Evolutionary conservation across 352 stramenopile genomes (phyloP), one percentile per base, ranked within the genome.

Genomic region (Phytophthora colocasiae): DNA sequence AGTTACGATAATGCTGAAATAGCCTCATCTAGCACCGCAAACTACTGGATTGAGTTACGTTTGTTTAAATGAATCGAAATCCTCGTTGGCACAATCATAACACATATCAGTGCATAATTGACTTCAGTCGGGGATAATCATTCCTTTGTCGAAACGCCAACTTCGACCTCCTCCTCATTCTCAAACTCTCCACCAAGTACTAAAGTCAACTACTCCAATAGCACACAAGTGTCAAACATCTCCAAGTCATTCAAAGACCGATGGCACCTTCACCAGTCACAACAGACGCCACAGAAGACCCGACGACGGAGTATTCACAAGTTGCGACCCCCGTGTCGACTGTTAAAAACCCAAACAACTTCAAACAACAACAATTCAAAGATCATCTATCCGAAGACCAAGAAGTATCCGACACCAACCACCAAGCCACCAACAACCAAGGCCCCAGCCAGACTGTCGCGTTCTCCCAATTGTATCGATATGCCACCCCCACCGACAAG

Each of bases 391-490:
- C 43, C 15, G 15, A 49, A 10, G 38, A 58, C 8, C 45, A 43
- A 31, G n/a, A 43, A 31, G n/a, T 17, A 19, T 56, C 36, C 36
- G 34, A 52, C 15, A 36, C 9, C 1, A 22, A 22, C 22, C 0
- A 22, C 22, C 19, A 1, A 19, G 19, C 19, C 22, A 56, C 27
- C 27, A 31, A 55, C 10, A 36, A 40, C 19, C 17, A 7, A 24
- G 31, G 34, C 1, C 1, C 46, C 34, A 17, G 49, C 19, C 46
- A 64, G 46, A 51, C 32, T 15, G 58, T 80, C 15, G 61, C 56
- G 6, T 76, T 73, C 59, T 58, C 50, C 15, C 45, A 75, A 27
- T 44, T 83, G 55, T 83, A 83, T 39, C 71, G 69, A 15, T 83
- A 77, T 41, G 75, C 71, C 22, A 73, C 64, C 4, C 48, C 27